These are phyloP conservation scores for Kalmusia sp. DNA, from an alignment of 2,329 filamentous ascomycete species.

Conservation along the genomic window DNA sequence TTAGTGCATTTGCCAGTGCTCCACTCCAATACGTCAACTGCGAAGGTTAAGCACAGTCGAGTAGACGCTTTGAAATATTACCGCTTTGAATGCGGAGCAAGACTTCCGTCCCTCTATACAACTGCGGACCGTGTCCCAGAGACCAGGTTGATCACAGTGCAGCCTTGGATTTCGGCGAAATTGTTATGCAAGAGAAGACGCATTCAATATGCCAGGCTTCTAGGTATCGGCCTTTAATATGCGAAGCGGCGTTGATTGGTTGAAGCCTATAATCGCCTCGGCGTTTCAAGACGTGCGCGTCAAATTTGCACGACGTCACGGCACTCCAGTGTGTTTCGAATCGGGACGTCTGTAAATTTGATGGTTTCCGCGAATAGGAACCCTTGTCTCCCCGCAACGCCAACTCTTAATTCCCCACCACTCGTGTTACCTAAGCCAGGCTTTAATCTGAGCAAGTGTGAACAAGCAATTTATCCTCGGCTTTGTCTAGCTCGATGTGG, in stretches of 20 bases:
- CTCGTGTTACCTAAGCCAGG: constrained; percentile 4
- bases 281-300: not conserved
- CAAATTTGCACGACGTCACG: constrained; percentile 3
- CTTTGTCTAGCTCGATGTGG: not conserved
- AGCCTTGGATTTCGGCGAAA: constrained; percentile 7
- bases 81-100: constrained; percentile 17
- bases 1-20: not conserved
- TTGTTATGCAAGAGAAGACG: constrained; percentile 19
- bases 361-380: constrained; percentile 15
- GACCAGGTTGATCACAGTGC: constrained; percentile 17
- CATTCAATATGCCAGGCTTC: constrained; percentile 15
- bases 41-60: not conserved
- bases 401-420: constrained; percentile 7
- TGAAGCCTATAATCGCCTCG: not conserved
- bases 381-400: constrained; percentile 21
- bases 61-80: not conserved
- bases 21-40: not conserved
- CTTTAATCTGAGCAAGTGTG: constrained; percentile 30
- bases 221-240: constrained; percentile 9
- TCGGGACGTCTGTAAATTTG: constrained; percentile 3
- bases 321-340: constrained; percentile 9
- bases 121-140: constrained; percentile 5
- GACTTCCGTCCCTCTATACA: not conserved
- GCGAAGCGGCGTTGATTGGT: not conserved
- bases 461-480: constrained; percentile 29